phyloP scores from a whole-genome alignment of 331 rosid species.

The Rosa hybrid region DNA sequence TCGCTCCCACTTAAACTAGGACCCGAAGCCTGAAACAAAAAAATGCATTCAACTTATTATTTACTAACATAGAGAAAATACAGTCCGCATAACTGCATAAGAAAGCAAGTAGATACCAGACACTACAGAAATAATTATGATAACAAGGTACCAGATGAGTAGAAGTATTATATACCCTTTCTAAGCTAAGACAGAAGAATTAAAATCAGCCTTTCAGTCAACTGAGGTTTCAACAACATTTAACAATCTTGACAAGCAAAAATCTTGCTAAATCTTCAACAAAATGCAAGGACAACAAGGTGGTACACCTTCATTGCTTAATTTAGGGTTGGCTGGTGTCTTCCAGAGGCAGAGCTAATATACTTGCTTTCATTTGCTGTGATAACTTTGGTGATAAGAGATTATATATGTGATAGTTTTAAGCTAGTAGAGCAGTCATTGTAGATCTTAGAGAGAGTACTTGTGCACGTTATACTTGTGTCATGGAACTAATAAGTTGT shows the following conservation, averaged over 20 bases:
- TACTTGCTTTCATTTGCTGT: background rate
- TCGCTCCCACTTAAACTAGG: conserved; percentile 67
- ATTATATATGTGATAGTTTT: background rate
- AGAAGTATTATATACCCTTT: background rate
- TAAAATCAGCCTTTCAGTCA: background rate
- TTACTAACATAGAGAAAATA: background rate
- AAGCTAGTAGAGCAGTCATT: background rate
- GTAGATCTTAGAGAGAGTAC: background rate
- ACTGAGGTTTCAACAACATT: background rate
- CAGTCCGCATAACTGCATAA: background rate
- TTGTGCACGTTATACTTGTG: background rate
- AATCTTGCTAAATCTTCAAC: background rate
- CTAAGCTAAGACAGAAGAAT: background rate
- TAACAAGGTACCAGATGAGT: background rate
- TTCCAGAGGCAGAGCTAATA: background rate
- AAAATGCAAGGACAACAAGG: background rate
- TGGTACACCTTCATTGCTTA: background rate
- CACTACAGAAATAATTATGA: background rate
- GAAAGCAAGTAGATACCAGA: background rate
- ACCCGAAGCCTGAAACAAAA: conserved; percentile 61
- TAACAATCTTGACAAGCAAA: background rate
- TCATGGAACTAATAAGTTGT: background rate
- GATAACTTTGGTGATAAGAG: background rate
- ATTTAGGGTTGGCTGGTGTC: background rate
- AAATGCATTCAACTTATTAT: conserved; percentile 22